Conservation (phyloP, 495 filamentous ascomycete genomes). For the Wilcoxina mikolae region DNA sequence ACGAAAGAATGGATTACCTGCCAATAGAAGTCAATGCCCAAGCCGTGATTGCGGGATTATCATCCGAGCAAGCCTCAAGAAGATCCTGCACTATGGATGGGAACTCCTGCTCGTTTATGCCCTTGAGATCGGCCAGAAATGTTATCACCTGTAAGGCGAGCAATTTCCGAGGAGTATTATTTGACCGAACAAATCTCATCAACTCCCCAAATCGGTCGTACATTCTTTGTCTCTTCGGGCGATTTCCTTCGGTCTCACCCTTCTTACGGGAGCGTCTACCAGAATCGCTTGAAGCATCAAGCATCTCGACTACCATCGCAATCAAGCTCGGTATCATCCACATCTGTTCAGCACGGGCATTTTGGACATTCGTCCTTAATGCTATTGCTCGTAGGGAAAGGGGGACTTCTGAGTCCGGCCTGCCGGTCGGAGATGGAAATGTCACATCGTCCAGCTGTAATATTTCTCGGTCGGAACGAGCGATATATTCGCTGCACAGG, state of each 20-base stretch:
- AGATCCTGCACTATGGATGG: constrained; percentile 36
- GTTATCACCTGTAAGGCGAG: constrained; percentile 66
- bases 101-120: constrained; percentile 35
- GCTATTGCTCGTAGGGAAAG: constrained; percentile 35
- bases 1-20: constrained; percentile 27
- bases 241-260: constrained; percentile 14
- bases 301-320: constrained; percentile 16
- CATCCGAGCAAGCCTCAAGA: constrained; percentile 39
- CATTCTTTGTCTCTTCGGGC: constrained; percentile 48
- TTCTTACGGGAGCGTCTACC: background rate
- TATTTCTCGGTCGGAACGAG: constrained; percentile 52
- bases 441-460: constrained; percentile 60
- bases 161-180: constrained; percentile 41
- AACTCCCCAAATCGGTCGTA: constrained; percentile 45
- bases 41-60: constrained; percentile 38
- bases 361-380: constrained; percentile 16
- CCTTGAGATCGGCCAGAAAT: constrained; percentile 38
- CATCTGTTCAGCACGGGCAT: constrained; percentile 13
- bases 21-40: constrained; percentile 42
- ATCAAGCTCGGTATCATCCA: constrained; percentile 24
- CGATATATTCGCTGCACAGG: constrained; percentile 57
- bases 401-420: constrained; percentile 37
- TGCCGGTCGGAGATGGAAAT: constrained; percentile 37
- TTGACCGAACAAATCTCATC: constrained; percentile 43
- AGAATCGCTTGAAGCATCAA: constrained; percentile 19